A percentile compares a stretch with the other conserved stretches of the same genome.
Evolutionary conservation across 1,284 basidiomycete species (phyloP).

Genomic region (Thelephora terrestris): DNA sequence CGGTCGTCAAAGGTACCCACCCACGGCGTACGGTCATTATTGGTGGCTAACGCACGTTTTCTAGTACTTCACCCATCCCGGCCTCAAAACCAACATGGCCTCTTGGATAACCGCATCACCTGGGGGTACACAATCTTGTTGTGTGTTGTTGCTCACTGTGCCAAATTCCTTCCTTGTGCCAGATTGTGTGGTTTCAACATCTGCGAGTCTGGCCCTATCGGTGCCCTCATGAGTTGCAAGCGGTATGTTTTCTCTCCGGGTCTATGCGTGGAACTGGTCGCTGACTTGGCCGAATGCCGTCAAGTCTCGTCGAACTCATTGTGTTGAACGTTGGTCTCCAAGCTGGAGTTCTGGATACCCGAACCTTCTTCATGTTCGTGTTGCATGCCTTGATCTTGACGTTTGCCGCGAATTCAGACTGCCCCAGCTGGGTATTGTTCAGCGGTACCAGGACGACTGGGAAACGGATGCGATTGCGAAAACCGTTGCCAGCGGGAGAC

Average conservation of each 20-base stretch:
- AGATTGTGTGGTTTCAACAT: slow-evolving; percentile 56
- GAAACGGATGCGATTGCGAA: no score
- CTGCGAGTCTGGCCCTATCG: slow-evolving; percentile 80
- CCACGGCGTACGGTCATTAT: no score
- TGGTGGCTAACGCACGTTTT: not conserved
- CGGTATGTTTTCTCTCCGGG: slow-evolving; percentile 39
- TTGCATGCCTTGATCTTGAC: slow-evolving; percentile 80
- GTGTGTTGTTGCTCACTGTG: slow-evolving; percentile 69
- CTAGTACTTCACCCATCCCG: slow-evolving; percentile 78
- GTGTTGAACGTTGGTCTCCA: slow-evolving; percentile 86
- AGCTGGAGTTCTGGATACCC: slow-evolving; percentile 68
- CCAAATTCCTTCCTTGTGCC: slow-evolving; percentile 70
- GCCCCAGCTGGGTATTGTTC: no score
- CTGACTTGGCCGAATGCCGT: slow-evolving; percentile 2
- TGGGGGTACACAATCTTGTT: slow-evolving; percentile 87
- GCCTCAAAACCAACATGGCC: slow-evolving; percentile 74
- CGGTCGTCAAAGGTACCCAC: not conserved
- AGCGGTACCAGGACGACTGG: no score
- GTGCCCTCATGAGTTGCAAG: slow-evolving; percentile 90
- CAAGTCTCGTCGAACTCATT: slow-evolving; percentile 77
- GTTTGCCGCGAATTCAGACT: slow-evolving; percentile 41
- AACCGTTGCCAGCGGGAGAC: no score
- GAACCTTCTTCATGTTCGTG: slow-evolving; percentile 83
- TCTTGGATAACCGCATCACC: slow-evolving; percentile 61
- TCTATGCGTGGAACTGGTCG: not conserved